A percentile compares a stretch with the other conserved stretches of the same genome.
Conservation (phyloP, 768 basidiomycete genomes). For the Serendipita vermifera region DNA sequence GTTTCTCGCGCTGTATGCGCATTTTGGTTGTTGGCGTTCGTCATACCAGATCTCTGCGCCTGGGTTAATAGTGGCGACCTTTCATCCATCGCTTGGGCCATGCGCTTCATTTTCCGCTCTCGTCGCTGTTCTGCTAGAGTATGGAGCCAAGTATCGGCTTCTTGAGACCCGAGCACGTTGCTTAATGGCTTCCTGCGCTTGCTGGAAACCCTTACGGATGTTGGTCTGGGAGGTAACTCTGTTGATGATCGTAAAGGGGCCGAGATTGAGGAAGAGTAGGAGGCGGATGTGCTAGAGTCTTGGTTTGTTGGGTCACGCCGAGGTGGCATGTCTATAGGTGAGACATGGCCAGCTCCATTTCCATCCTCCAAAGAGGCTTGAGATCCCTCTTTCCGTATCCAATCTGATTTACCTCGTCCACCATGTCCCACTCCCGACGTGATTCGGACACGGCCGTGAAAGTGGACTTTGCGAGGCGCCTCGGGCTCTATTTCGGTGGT, state of each 20-base stretch:
- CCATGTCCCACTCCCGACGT: constrained; percentile 50
- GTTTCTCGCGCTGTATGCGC: constrained; percentile 9
- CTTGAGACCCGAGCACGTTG: constrained; percentile 14
- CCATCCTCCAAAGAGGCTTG: background rate
- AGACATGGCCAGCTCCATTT: background rate
- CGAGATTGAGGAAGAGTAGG: constrained; percentile 70
- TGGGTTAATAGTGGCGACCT: background rate
- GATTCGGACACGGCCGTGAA: constrained; percentile 65
- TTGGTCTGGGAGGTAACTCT: constrained; percentile 39
- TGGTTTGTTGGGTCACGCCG: constrained; percentile 12
- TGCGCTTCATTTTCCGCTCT: background rate
- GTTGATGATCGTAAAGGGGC: constrained; percentile 52
- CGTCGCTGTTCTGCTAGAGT: background rate
- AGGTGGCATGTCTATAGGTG: constrained; percentile 8
- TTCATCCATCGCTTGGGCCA: background rate
- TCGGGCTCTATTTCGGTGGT: background rate
- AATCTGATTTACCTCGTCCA: constrained; percentile 20
- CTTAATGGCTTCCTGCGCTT: constrained; percentile 19
- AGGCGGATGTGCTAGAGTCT: constrained; percentile 39
- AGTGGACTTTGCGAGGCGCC: constrained; percentile 35
- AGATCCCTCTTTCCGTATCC: constrained; percentile 4
- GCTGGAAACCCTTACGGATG: constrained; percentile 51
- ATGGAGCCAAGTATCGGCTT: constrained; percentile 17
- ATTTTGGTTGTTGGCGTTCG: constrained; percentile 13
- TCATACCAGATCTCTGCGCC: constrained; percentile 9